Percentiles rank a stretch among this genome's conserved stretches.
These are phyloP conservation scores for Chrysosporium keratinophilum DNA, from an alignment of 2,329 filamentous ascomycete genomes.

Conservation along the genomic window DNA sequence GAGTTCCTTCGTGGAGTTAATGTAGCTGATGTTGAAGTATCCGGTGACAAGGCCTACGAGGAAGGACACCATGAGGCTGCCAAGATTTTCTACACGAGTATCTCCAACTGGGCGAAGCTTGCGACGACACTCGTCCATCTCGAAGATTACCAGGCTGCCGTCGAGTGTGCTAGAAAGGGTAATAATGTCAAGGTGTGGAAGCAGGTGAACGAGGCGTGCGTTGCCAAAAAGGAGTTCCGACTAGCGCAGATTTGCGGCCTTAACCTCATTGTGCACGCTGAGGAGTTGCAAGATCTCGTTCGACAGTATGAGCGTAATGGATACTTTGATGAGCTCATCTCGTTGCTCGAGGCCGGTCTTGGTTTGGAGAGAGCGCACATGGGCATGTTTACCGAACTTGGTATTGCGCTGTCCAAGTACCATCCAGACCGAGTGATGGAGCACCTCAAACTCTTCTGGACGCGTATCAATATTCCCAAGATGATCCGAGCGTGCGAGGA, in stretches of 20 bases:
- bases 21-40: constrained; percentile 90
- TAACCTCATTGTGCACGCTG: constrained; percentile 93
- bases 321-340: constrained; percentile 97
- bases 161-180: constrained; percentile 94
- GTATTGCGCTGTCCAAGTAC: constrained; percentile 86
- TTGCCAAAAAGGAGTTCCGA: constrained; percentile 96
- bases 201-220: constrained; percentile 92
- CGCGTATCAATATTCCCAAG: constrained; percentile 93
- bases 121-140: constrained; percentile 96
- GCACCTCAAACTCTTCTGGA: constrained; percentile 98
- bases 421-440: constrained; percentile 96
- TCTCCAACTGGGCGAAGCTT: constrained; percentile 99
- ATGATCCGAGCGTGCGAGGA: constrained; percentile 89
- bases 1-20: constrained; percentile 91
- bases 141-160: constrained; percentile 90
- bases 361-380: constrained; percentile 87
- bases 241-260: constrained; percentile 97
- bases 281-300: constrained; percentile 84
- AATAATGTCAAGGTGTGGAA: constrained; percentile 99
- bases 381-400: constrained; percentile 92
- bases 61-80: constrained; percentile 91
- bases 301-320: constrained; percentile 95
- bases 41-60: constrained; percentile 92
- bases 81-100: constrained; percentile 97
- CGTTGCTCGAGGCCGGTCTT: constrained; percentile 84